Conservation (phyloP, 2,329 filamentous ascomycete genomes). For the Botryotinia convoluta region DNA sequence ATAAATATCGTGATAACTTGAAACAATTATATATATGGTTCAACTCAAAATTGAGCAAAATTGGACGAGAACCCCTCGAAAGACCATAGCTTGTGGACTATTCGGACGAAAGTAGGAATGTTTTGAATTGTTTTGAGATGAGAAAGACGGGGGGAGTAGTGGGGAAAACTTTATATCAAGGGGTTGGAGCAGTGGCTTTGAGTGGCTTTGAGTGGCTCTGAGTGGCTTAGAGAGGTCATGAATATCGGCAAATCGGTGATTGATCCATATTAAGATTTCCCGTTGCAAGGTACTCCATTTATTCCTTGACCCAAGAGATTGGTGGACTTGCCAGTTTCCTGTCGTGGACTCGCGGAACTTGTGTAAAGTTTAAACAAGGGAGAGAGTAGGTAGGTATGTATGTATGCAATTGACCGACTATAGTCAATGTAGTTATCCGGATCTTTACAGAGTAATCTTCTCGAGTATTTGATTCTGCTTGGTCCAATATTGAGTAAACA, state of each 20-base stretch:
- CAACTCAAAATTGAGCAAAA: conserved; percentile 1
- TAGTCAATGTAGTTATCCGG: neutral
- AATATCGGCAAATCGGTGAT: conserved; percentile 7
- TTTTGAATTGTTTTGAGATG: neutral
- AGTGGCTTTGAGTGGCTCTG: neutral
- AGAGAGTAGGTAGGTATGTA: neutral
- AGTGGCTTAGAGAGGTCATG: neutral
- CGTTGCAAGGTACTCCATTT: neutral
- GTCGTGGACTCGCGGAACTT: neutral
- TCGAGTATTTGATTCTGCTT: neutral
- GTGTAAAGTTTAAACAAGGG: neutral
- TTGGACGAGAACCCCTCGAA: neutral
- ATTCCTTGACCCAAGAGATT: neutral
- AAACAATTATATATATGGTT: neutral
- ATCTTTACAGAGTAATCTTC: neutral
- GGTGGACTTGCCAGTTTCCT: neutral
- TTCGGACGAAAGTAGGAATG: neutral
- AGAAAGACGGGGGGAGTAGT: neutral
- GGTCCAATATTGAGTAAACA: neutral
- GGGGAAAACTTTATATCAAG: conserved; percentile 8
- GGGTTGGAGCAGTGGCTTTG: neutral
- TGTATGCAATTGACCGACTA: neutral
- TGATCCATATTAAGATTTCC: conserved; percentile 10
- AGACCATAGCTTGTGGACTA: neutral
- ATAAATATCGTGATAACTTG: neutral